Evolutionary conservation across 805 yeast genomes (phyloP).

Genomic region (Candida boidinii): DNA sequence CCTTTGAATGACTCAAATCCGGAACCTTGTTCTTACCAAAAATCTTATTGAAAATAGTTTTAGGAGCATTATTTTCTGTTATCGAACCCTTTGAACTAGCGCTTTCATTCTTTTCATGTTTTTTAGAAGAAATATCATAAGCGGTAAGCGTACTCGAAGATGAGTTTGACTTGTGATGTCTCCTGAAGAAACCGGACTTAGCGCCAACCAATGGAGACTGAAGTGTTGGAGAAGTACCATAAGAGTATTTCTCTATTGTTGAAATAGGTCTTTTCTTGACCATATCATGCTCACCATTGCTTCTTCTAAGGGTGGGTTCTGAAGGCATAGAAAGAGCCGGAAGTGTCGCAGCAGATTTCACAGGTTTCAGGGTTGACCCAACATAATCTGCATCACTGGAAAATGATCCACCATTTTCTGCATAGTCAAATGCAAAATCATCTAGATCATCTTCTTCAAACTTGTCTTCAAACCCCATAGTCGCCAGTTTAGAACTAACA

Average conservation of each 20-base stretch:
- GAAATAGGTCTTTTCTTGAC: slow-evolving; percentile 27
- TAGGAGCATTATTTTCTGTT: slow-evolving; percentile 19
- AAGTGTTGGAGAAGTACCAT: slow-evolving; percentile 24
- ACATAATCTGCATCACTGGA: slow-evolving; percentile 1
- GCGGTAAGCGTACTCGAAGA: slow-evolving; percentile 4
- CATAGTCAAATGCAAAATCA: too few species aligned
- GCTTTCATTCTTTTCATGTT: slow-evolving; percentile 19
- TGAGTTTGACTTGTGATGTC: slow-evolving; percentile 53
- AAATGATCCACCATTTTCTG: too few species aligned
- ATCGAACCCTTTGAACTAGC: slow-evolving; percentile 20
- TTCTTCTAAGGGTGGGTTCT: neutral
- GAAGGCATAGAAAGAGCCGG: slow-evolving; percentile 3
- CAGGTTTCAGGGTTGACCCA: slow-evolving; percentile 25
- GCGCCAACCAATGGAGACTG: slow-evolving; percentile 28
- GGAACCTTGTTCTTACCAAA: slow-evolving; percentile 16
- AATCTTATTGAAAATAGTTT: slow-evolving; percentile 22
- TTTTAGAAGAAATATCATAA: slow-evolving; percentile 4
- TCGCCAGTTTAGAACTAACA: too few species aligned
- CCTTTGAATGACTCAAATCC: slow-evolving; percentile 6
- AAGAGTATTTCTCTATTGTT: slow-evolving; percentile 24
- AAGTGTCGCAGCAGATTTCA: slow-evolving; percentile 25
- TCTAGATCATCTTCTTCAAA: too few species aligned
- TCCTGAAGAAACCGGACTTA: slow-evolving; percentile 44
- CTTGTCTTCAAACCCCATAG: too few species aligned
- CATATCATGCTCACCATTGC: neutral